Percentiles rank a stretch among this genome's conserved stretches.
Evolutionary conservation across 345 rosid genomes (phyloP).

Genomic region (Combretum micranthum): DNA sequence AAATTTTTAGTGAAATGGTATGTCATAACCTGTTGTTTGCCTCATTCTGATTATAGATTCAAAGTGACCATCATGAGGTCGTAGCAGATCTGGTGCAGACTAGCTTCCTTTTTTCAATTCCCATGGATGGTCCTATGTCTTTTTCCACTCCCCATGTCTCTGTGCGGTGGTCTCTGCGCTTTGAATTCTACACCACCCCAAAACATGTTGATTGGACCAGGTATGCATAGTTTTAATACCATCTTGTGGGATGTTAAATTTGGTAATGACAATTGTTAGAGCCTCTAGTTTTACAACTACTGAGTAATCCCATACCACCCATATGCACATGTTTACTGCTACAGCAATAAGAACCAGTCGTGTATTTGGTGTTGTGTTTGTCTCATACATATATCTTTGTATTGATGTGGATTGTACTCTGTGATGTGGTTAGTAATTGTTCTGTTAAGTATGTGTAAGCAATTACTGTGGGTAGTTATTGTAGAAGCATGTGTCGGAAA

Average conservation of each 20-base stretch:
- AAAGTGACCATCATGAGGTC: conserved; percentile 90
- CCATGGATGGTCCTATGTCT: conserved; percentile 97
- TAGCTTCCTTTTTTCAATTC: conserved; percentile 90
- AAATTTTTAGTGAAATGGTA: not conserved
- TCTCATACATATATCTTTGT: no score
- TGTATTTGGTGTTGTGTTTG: no score
- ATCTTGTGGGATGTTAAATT: not conserved
- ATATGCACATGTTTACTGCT: no score
- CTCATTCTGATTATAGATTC: conserved; percentile 47
- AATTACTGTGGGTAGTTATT: no score
- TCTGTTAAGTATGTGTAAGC: no score
- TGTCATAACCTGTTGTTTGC: not conserved
- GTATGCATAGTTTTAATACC: conserved; percentile 24
- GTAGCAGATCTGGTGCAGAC: conserved; percentile 94
- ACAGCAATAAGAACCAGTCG: no score
- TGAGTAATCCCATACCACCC: no score
- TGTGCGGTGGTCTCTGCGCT: conserved; percentile 84
- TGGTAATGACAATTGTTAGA: no score
- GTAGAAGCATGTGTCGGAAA: no score
- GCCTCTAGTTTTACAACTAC: no score
- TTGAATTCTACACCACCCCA: conserved; percentile 83
- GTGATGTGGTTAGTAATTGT: no score
- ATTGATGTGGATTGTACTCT: no score
- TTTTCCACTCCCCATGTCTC: conserved; percentile 75
- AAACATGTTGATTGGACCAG: conserved; percentile 74